Evolutionary conservation across 2,329 filamentous ascomycete genomes (phyloP).

Genomic region (Arthroderma sp.): DNA sequence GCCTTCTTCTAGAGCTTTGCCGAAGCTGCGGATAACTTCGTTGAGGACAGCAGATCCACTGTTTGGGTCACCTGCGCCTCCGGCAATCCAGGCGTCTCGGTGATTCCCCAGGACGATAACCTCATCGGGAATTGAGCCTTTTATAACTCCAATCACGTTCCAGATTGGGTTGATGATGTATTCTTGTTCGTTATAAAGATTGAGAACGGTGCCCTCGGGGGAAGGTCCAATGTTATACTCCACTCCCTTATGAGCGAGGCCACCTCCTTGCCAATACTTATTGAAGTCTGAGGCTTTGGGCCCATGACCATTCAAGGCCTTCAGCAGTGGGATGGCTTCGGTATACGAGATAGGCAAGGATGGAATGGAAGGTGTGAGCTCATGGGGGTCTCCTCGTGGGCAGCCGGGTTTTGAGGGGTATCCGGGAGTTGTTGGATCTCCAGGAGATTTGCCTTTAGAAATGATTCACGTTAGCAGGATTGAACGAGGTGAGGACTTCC

Average conservation of each 20-base stretch:
- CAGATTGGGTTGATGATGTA: slow-evolving; percentile 72
- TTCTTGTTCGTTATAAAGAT: slow-evolving; percentile 65
- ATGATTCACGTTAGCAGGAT: slow-evolving; percentile 4
- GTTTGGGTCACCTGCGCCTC: slow-evolving; percentile 73
- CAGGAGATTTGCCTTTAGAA: slow-evolving; percentile 41
- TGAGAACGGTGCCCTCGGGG: slow-evolving; percentile 56
- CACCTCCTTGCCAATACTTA: slow-evolving; percentile 58
- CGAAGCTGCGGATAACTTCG: slow-evolving; percentile 64
- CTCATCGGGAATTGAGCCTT: slow-evolving; percentile 71
- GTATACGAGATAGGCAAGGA: slow-evolving; percentile 82
- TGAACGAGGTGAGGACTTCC: not conserved
- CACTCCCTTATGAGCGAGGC: slow-evolving; percentile 66
- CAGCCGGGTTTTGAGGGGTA: slow-evolving; percentile 87
- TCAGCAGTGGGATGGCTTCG: slow-evolving; percentile 78
- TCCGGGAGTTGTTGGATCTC: slow-evolving; percentile 81
- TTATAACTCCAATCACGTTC: slow-evolving; percentile 87
- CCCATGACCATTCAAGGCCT: slow-evolving; percentile 78
- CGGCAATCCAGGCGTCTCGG: slow-evolving; percentile 77
- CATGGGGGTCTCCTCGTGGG: slow-evolving; percentile 57
- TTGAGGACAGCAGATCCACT: slow-evolving; percentile 68
- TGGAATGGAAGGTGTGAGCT: slow-evolving; percentile 68
- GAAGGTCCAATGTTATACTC: slow-evolving; percentile 77
- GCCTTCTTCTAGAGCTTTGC: slow-evolving; percentile 54
- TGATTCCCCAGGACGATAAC: slow-evolving; percentile 88
- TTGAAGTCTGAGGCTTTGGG: slow-evolving; percentile 63